These are phyloP conservation scores for Brassica balearica DNA, from an alignment of 441 rosid species.

Conservation along the genomic window DNA sequence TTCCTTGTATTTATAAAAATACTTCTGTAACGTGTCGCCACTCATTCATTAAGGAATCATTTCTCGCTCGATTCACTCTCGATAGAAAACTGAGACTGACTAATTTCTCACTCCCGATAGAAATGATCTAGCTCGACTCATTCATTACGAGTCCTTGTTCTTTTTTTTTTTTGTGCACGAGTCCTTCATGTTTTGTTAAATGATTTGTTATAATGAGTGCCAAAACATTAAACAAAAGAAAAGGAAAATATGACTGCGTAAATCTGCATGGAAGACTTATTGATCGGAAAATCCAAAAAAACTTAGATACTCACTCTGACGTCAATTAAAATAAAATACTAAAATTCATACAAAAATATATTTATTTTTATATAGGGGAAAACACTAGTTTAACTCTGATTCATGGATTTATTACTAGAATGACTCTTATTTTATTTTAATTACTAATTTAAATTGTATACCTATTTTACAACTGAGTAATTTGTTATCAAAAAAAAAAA, in stretches of 20 bases:
- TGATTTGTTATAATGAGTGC: neutral
- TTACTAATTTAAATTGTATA: no score
- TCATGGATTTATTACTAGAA: no score
- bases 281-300: neutral
- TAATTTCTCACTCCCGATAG: no score
- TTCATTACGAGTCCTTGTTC: no score
- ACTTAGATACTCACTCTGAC: neutral
- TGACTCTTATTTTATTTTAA: no score
- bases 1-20: neutral
- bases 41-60: neutral
- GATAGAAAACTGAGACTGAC: neutral
- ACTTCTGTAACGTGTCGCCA: slow-evolving; percentile 4
- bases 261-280: neutral
- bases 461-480: no score
- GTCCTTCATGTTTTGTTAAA: neutral
- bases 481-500: no score
- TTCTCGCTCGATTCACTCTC: slow-evolving; percentile 14
- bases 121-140: no score
- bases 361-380: no score
- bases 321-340: neutral
- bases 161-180: neutral
- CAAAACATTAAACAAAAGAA: no score
- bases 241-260: neutral
- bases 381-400: no score
- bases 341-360: neutral